Conservation (phyloP, 148 eudicot species). For the Dianthus caryophyllus region DNA sequence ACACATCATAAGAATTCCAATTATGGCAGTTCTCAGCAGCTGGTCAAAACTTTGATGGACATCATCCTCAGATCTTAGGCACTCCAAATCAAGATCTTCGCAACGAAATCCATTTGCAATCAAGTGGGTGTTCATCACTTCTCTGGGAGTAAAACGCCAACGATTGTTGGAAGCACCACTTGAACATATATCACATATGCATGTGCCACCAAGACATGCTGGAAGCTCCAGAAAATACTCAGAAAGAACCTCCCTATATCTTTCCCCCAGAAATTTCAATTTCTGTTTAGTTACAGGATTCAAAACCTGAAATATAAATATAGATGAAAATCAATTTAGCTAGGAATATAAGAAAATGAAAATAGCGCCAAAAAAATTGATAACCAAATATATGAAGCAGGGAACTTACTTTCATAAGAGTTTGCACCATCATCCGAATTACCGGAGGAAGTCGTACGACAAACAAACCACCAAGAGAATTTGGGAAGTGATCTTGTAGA, state of each 20-base stretch:
- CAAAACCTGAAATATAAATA: slow-evolving; percentile 44
- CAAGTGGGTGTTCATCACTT: slow-evolving; percentile 19
- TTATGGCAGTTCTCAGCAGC: slow-evolving; percentile 49
- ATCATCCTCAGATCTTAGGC: slow-evolving; percentile 28
- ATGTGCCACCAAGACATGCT: slow-evolving; percentile 66
- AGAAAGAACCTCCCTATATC: slow-evolving; percentile 43
- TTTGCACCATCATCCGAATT: slow-evolving; percentile 76
- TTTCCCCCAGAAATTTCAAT: slow-evolving; percentile 56
- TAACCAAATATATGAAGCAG: neutral
- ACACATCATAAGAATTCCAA: slow-evolving; percentile 65
- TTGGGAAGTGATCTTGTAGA: slow-evolving; percentile 84
- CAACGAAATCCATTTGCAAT: slow-evolving; percentile 14
- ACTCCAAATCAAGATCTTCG: slow-evolving; percentile 27
- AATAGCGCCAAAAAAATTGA: neutral
- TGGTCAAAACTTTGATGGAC: slow-evolving; percentile 36
- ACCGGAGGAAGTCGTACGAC: slow-evolving; percentile 79
- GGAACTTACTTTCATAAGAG: slow-evolving; percentile 71
- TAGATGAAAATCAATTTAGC: neutral
- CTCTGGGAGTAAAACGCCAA: slow-evolving; percentile 16
- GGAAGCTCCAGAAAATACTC: slow-evolving; percentile 59
- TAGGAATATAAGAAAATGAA: neutral
- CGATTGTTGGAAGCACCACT: slow-evolving; percentile 22
- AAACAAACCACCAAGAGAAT: slow-evolving; percentile 63
- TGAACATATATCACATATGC: slow-evolving; percentile 57
- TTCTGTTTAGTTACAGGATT: slow-evolving; percentile 71